Conservation (phyloP, 2,329 filamentous ascomycete genomes). For the Fusarium oligoseptatum region DNA sequence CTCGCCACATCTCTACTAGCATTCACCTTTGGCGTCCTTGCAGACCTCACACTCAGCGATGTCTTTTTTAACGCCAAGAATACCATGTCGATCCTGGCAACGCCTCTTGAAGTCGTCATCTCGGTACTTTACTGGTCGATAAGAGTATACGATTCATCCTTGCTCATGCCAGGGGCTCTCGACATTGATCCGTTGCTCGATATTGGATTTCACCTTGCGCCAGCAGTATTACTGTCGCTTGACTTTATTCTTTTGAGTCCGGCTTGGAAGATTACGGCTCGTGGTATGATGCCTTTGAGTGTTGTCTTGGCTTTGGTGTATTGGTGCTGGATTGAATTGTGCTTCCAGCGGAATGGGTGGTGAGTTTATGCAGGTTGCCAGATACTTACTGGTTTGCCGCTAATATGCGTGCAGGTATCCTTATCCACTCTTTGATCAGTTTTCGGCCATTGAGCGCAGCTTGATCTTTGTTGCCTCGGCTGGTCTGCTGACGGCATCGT, state of each 20-base stretch:
- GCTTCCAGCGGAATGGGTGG: conserved; percentile 1
- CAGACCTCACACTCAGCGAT: not conserved
- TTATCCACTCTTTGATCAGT: not conserved
- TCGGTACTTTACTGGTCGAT: conserved; percentile 1
- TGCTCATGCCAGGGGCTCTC: not conserved
- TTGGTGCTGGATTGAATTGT: conserved; percentile 2
- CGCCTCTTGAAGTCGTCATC: not conserved
- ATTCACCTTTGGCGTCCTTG: not conserved
- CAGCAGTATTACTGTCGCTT: not conserved
- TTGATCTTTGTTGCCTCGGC: not conserved
- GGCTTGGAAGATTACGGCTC: not conserved
- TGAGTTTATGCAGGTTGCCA: not conserved
- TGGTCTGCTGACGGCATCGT: not conserved
- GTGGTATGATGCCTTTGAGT: not conserved
- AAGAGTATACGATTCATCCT: not conserved
- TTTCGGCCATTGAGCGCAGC: not conserved
- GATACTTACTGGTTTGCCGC: not conserved
- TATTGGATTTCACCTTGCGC: conserved; percentile 1
- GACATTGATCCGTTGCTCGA: not conserved
- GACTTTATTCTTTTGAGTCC: not conserved
- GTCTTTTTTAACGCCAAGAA: not conserved
- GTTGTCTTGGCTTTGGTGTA: not conserved
- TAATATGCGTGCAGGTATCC: not conserved
- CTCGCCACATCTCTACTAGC: not conserved
- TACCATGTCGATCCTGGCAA: not conserved